A percentile compares a stretch with the other conserved stretches of the same genome.
phyloP scores from a whole-genome alignment of 208 protist species.

The Wallacemonas sp. region DNA sequence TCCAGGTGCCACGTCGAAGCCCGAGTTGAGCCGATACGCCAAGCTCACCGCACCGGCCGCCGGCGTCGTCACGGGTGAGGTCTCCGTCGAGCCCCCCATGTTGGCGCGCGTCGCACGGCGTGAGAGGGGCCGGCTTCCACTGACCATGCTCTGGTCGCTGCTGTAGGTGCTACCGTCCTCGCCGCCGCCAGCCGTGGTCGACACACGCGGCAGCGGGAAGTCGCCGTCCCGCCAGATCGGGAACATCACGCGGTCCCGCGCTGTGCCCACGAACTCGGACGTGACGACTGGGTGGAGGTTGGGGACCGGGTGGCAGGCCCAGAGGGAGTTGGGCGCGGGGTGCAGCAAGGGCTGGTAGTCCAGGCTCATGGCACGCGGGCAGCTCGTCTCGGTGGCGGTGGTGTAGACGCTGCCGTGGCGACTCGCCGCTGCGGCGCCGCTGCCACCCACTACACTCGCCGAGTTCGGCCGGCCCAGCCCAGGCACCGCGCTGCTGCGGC shows the following conservation, averaged over 20 bases:
- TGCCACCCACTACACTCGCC: background rate
- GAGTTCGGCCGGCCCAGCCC: background rate
- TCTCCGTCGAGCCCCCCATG: background rate
- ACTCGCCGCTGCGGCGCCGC: background rate
- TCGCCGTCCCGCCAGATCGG: slow-evolving; percentile 72
- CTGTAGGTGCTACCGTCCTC: slow-evolving; percentile 19
- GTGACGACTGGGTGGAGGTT: slow-evolving; percentile 66
- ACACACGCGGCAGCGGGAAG: slow-evolving; percentile 42
- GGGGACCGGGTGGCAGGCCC: slow-evolving; percentile 55
- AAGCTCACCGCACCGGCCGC: background rate
- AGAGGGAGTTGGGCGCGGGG: slow-evolving; percentile 74
- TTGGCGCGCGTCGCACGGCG: slow-evolving; percentile 7
- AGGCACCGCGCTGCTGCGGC: background rate
- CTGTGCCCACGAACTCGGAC: slow-evolving; percentile 18
- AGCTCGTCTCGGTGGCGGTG: background rate
- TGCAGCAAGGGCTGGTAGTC: slow-evolving; percentile 75
- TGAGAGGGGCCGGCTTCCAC: slow-evolving; percentile 16
- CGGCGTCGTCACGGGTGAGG: background rate
- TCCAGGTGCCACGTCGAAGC: background rate
- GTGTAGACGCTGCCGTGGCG: slow-evolving; percentile 11
- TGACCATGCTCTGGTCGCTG: slow-evolving; percentile 13
- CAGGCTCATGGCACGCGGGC: slow-evolving; percentile 24
- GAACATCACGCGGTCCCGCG: slow-evolving; percentile 29
- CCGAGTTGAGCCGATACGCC: background rate
- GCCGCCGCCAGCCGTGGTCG: slow-evolving; percentile 11